Base-by-base conservation (phyloP, 306 rosid genomes). In the Quercus variabilis region DNA sequence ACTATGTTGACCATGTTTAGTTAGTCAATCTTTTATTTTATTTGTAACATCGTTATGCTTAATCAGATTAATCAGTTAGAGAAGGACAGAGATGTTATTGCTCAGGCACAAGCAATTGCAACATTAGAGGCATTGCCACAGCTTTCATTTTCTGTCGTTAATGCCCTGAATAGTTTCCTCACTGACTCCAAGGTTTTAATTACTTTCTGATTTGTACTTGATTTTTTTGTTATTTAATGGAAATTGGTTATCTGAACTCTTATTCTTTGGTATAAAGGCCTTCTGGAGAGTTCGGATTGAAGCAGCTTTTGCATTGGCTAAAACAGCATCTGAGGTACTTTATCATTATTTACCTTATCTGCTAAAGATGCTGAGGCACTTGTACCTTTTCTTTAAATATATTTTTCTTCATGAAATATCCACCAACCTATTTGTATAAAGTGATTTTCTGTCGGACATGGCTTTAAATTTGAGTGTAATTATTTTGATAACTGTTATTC, bases 301-400 rank as follows among this genome's bases (percentile, higher is more conserved):
- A 83, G 99, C 99, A 31, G 99, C 99, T 55, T 85, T 93, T 89
- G 97, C 99, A 56, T 90, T 95, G 91, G 98, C 98, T 54, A 90
- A 72, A 83, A 85, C 94, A 76, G 89, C 99, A 86, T 93, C 99
- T 26, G 93, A 95, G 98, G 98, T 95, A 93, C 79, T 79, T 41
- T 79, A 21, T 84, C 41, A 55, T 79, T 79, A 56, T 70, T 63
- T 60, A 28, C 62, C 43, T 33, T 35, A 65, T 83, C 81, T 75
- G 11, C 78, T 49, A 17, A 28, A 30, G 43, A 30, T 30, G 70
- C 19, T 31, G 21, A 18, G 46, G 46, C n/a, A 17, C n/a, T 30
- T 31, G 18, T 31, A 15, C 1, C 7, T 26, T 63, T 63, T 64
- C 2, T 59, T 9, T 9, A 59, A 13, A 9, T 20, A 59, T 59